Conservation (phyloP, 2,329 filamentous ascomycete genomes). For the Ilyonectria mors-panacis region DNA sequence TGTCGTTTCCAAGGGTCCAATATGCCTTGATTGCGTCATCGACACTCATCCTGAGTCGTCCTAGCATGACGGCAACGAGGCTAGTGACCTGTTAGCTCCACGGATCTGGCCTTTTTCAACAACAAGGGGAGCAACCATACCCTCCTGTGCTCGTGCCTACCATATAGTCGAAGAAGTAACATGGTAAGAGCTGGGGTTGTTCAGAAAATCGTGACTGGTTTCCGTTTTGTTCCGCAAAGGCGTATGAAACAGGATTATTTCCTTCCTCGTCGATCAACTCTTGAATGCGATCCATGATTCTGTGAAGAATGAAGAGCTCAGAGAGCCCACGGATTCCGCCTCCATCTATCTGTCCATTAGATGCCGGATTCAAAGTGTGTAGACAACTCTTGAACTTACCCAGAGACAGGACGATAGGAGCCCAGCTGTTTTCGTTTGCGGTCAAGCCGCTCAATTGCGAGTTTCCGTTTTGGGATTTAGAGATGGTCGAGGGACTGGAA, state of each 20-base stretch:
- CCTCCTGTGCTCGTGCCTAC: conserved; percentile 14
- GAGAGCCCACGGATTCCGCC: background rate
- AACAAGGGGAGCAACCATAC: background rate
- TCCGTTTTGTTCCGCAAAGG: background rate
- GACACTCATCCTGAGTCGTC: conserved; percentile 6
- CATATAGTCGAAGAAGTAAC: conserved; percentile 18
- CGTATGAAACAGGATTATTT: background rate
- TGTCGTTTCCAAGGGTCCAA: background rate
- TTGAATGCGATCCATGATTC: background rate
- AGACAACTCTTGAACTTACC: background rate
- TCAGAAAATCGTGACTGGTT: background rate
- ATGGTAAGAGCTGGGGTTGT: background rate
- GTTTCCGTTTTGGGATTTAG: background rate
- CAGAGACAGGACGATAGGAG: background rate
- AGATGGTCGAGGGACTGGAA: background rate
- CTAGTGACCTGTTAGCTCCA: background rate
- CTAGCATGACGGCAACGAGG: conserved; percentile 8
- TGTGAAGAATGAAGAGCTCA: background rate
- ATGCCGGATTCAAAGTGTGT: background rate
- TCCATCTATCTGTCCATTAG: background rate
- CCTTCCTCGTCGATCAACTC: background rate
- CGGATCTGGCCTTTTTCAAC: background rate
- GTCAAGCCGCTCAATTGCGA: background rate
- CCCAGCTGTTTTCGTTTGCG: background rate
- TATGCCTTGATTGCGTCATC: conserved; percentile 8